Conservation (phyloP, 2,329 filamentous ascomycete genomes). For the Pyrenochaeta sp. region DNA sequence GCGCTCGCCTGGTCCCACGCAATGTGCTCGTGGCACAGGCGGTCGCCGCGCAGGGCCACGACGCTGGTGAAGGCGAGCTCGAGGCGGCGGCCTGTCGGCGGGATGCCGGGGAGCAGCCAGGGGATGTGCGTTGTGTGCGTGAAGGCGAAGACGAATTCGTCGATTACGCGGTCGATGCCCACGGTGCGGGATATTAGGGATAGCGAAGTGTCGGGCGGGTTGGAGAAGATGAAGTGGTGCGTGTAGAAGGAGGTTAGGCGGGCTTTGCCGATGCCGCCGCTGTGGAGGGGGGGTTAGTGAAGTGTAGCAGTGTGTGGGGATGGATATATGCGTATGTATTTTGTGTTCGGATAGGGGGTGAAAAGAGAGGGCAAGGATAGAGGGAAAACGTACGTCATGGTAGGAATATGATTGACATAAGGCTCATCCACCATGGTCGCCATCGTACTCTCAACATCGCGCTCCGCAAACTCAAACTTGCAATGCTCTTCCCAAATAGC, state of each 20-base stretch:
- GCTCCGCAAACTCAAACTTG: slow-evolving; percentile 71
- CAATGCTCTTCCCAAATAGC: slow-evolving; percentile 82
- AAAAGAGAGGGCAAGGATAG: background rate
- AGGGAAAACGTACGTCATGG: slow-evolving; percentile 54
- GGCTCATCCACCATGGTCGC: slow-evolving; percentile 81
- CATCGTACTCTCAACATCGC: slow-evolving; percentile 77
- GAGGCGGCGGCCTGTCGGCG: slow-evolving; percentile 46
- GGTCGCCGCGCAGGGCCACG: slow-evolving; percentile 72
- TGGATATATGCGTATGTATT: too few relatives aligned
- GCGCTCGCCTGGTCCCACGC: slow-evolving; percentile 72
- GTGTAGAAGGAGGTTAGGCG: slow-evolving; percentile 72
- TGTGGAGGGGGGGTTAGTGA: slow-evolving; percentile 2
- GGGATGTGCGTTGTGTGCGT: slow-evolving; percentile 44
- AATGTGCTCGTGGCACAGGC: slow-evolving; percentile 75
- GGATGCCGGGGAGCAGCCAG: slow-evolving; percentile 47
- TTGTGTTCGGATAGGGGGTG: background rate
- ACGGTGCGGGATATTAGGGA: slow-evolving; percentile 76
- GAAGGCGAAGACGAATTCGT: slow-evolving; percentile 46
- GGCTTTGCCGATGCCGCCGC: slow-evolving; percentile 71
- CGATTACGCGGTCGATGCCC: slow-evolving; percentile 70
- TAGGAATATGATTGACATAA: slow-evolving; percentile 80
- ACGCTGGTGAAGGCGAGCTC: slow-evolving; percentile 70
- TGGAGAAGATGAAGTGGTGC: slow-evolving; percentile 77
- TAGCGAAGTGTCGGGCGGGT: slow-evolving; percentile 70
- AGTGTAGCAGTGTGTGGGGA: too few relatives aligned